phyloP scores from a whole-genome alignment of 2,329 filamentous ascomycete genomes.

The Colletotrichum gigasporum region DNA sequence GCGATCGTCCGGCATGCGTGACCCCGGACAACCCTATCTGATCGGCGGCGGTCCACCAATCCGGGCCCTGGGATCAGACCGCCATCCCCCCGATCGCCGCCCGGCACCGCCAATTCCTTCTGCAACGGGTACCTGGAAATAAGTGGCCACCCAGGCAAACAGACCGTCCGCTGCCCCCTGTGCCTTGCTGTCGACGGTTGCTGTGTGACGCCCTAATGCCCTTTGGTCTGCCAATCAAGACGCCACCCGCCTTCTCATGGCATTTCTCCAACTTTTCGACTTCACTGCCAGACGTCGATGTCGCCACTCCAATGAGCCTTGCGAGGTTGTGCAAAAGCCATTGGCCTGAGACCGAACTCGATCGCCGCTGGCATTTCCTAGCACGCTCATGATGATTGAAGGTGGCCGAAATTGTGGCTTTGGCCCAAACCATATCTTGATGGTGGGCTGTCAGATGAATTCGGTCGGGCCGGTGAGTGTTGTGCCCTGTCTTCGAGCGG shows the following conservation, averaged over 20 bases:
- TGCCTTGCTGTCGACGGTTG: background rate
- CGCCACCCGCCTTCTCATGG: background rate
- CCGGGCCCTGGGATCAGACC: background rate
- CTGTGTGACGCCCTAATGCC: background rate
- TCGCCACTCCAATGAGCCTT: background rate
- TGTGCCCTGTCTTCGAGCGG: too few relatives aligned
- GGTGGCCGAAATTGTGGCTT: too few relatives aligned
- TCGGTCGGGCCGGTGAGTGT: too few relatives aligned
- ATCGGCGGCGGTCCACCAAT: conserved; percentile 21
- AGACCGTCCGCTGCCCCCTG: background rate
- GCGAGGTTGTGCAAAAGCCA: too few relatives aligned
- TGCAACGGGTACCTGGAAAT: background rate
- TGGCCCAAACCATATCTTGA: too few relatives aligned
- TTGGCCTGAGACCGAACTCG: too few relatives aligned
- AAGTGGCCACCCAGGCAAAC: background rate
- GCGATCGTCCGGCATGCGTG: background rate
- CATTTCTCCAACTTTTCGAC: background rate
- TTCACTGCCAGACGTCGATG: background rate
- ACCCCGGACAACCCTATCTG: background rate
- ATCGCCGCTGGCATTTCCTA: too few relatives aligned
- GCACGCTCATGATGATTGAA: too few relatives aligned
- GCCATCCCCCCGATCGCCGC: conserved; percentile 3
- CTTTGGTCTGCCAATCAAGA: background rate
- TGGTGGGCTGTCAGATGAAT: too few relatives aligned
- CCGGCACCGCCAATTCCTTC: background rate